A percentile compares a stretch with the other conserved stretches of the same genome.
Evolutionary conservation across 768 basidiomycete species (phyloP).

Genomic region (Phylloporus rhodoxanthus): DNA sequence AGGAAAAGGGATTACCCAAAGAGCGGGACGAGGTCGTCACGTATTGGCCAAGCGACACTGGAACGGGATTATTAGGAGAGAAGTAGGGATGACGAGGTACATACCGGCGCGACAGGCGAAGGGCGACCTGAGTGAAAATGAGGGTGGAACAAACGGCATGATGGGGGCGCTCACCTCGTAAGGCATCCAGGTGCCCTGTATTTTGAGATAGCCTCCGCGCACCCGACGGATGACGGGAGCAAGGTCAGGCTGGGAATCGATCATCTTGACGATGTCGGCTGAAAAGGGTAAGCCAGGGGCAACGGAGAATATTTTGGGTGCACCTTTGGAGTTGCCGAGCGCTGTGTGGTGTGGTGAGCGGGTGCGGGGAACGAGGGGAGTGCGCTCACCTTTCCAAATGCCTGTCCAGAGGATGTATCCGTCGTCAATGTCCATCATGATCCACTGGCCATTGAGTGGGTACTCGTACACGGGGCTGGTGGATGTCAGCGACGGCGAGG

Average conservation of each 20-base stretch:
- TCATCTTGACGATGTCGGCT: constrained; percentile 92
- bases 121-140: constrained; percentile 54
- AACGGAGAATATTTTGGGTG: not conserved
- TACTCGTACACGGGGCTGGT: constrained; percentile 81
- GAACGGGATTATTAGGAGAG: constrained; percentile 10
- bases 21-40: constrained; percentile 78
- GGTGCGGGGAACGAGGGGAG: not conserved
- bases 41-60: constrained; percentile 86
- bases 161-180: constrained; percentile 55
- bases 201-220: constrained; percentile 83
- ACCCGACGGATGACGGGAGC: constrained; percentile 78
- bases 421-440: constrained; percentile 94
- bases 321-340: constrained; percentile 73
- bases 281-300: constrained; percentile 18
- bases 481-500: not conserved
- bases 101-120: constrained; percentile 73
- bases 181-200: constrained; percentile 93
- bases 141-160: constrained; percentile 13
- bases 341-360: constrained; percentile 39
- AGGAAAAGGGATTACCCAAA: constrained; percentile 57
- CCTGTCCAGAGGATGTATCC: constrained; percentile 91
- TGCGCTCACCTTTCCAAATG: constrained; percentile 78
- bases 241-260: constrained; percentile 86
- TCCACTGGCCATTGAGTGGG: constrained; percentile 84
- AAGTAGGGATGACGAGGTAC: constrained; percentile 24